Evolutionary conservation across 768 basidiomycete genomes (phyloP).

Genomic region (Dentipellis sp.): DNA sequence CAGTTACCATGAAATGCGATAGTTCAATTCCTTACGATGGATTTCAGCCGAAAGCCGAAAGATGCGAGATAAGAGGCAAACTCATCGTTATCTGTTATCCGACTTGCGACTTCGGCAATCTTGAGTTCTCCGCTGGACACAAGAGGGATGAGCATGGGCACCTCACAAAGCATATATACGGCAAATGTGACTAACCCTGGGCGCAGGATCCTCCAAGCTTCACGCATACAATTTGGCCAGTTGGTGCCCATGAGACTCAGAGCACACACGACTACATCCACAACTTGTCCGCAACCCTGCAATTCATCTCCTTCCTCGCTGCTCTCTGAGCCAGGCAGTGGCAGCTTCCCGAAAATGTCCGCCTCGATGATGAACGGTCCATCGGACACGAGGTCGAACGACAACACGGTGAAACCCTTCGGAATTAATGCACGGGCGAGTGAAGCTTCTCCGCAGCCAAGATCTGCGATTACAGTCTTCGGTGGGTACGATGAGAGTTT

Average conservation of each 20-base stretch:
- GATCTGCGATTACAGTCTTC: conserved; percentile 75
- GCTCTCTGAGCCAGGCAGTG: conserved; percentile 72
- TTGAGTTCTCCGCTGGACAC: conserved; percentile 64
- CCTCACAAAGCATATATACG: not conserved
- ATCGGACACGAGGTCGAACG: conserved; percentile 75
- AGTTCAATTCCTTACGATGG: conserved; percentile 40
- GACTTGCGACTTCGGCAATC: conserved; percentile 85
- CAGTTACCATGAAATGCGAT: not conserved
- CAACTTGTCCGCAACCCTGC: conserved; percentile 60
- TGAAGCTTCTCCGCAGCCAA: conserved; percentile 93
- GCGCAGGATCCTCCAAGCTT: conserved; percentile 83
- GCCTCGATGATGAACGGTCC: conserved; percentile 74
- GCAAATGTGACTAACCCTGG: conserved; percentile 47
- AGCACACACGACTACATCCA: conserved; percentile 89
- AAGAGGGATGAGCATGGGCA: conserved; percentile 6
- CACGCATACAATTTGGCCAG: conserved; percentile 85
- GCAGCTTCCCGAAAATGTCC: conserved; percentile 76
- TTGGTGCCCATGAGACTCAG: conserved; percentile 96
- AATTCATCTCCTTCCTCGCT: conserved; percentile 26
- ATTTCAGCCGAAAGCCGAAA: conserved; percentile 65
- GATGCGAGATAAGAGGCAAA: conserved; percentile 56
- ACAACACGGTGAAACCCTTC: conserved; percentile 59
- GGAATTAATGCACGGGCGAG: conserved; percentile 69
- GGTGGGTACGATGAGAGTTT: conserved; percentile 53
- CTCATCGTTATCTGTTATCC: conserved; percentile 59